Percentiles rank a stretch among this genome's conserved stretches.
Conservation (phyloP, 2,329 filamentous ascomycete species). For the Fusarium lyarnte region DNA sequence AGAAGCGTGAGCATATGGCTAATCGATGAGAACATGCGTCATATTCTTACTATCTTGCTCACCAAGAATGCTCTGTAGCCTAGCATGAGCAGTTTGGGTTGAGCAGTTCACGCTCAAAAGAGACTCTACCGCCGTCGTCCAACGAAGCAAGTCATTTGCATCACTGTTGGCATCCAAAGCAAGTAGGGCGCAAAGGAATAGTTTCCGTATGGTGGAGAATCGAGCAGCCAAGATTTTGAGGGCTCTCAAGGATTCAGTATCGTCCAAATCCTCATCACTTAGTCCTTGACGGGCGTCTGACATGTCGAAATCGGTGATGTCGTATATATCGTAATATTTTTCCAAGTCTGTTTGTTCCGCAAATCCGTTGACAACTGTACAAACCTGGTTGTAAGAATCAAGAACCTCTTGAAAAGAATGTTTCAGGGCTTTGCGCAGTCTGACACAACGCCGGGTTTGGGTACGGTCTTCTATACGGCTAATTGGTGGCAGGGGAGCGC, state of each 20-base stretch:
- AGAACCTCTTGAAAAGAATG: slow-evolving; percentile 76
- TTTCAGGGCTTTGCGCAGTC: slow-evolving; percentile 80
- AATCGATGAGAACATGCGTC: neutral
- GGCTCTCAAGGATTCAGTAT: slow-evolving; percentile 79
- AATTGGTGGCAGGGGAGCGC: slow-evolving; percentile 89
- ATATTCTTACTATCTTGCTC: slow-evolving; percentile 78
- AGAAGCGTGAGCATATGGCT: slow-evolving; percentile 16
- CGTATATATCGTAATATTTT: slow-evolving; percentile 91
- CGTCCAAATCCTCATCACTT: slow-evolving; percentile 75
- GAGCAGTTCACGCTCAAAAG: slow-evolving; percentile 72
- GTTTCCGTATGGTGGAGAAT: slow-evolving; percentile 81
- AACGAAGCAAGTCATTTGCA: slow-evolving; percentile 78
- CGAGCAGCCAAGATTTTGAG: slow-evolving; percentile 85
- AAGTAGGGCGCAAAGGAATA: slow-evolving; percentile 88
- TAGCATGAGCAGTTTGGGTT: slow-evolving; percentile 70
- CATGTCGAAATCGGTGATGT: slow-evolving; percentile 78
- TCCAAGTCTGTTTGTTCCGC: slow-evolving; percentile 85
- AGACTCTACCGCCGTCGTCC: slow-evolving; percentile 80
- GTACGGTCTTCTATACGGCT: slow-evolving; percentile 87
- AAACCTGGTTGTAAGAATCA: slow-evolving; percentile 76
- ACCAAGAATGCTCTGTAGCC: slow-evolving; percentile 73
- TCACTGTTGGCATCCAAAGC: slow-evolving; percentile 86
- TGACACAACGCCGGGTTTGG: slow-evolving; percentile 80
- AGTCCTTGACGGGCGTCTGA: slow-evolving; percentile 74
- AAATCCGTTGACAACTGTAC: slow-evolving; percentile 73